Base-by-base conservation (phyloP, 257 asterid genomes). In the Przewalskia tangutica region DNA sequence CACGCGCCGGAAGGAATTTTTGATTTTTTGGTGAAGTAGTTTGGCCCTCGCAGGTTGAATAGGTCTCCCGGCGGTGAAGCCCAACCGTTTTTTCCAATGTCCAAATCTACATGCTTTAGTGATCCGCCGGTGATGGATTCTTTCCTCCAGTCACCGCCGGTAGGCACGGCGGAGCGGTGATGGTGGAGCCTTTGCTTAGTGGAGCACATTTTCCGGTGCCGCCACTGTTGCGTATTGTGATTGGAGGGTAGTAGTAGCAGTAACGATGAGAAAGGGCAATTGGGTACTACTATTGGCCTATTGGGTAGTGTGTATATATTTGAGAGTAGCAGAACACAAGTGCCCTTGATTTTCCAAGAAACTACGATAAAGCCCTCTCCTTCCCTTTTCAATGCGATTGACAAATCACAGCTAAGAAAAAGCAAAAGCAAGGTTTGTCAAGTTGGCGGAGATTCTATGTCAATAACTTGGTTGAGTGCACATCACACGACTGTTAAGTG, bases 31-130 rank as follows among this genome's bases (percentile, higher is more conserved):
- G 96, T 62, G 62, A 93, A 89, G 92, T 91, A 95, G 82, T 92
- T 88, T 7, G 91, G 93, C n/a, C 95, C 95, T 0, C 99, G 98
- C 71, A 95, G 88, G 44, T 82, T 78, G 89, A 95, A 93, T 0
- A 89, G 55, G 12, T 93, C 94, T 1, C 99, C 98, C 0, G 97
- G 98, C 1, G 98, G 98, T 27, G 99, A 92, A 8, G 98, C 97
- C 99, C 99, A 95, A 36, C 99, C 99, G 88, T 93, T 95, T 84
- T 92, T 80, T 58, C 98, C 99, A 8, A 82, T 87, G 20, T 85
- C 84, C 77, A 90, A 91, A 85, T 93, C 97, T 27, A 93, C 97
- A 85, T 87, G 95, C 82, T 88, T 90, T 27, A 93, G 82, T n/a
- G 99, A 93, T 83, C 99, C 99, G 60, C 92, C 92, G 89, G 14